Evolutionary conservation across 108 stramenopile genomes (phyloP).

Genomic region (Schizochytrium sp.): DNA sequence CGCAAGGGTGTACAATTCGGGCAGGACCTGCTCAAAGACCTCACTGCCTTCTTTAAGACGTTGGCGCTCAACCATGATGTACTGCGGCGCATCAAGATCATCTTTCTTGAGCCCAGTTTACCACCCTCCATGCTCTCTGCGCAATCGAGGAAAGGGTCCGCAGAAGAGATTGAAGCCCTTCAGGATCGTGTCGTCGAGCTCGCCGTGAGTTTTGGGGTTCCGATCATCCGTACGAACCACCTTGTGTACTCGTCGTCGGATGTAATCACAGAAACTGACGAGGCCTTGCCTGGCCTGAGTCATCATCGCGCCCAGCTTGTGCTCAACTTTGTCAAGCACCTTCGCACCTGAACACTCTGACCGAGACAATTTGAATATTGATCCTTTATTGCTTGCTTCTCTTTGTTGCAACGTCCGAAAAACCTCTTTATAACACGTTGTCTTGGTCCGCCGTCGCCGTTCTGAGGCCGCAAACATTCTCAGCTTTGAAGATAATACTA

Average conservation of each 20-base stretch:
- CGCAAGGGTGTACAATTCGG: not conserved
- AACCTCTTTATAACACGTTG: too few relatives aligned
- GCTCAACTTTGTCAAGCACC: slow-evolving; percentile 3
- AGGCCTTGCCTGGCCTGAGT: not conserved
- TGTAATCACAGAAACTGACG: not conserved
- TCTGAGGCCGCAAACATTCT: too few relatives aligned
- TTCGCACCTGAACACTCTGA: not conserved
- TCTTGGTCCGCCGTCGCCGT: too few relatives aligned
- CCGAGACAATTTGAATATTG: too few relatives aligned
- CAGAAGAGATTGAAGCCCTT: too few relatives aligned
- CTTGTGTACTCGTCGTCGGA: not conserved
- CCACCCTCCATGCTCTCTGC: not conserved
- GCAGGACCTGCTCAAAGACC: not conserved
- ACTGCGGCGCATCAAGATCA: not conserved
- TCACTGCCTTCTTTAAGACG: not conserved
- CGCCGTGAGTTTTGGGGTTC: not conserved
- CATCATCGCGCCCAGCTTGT: not conserved
- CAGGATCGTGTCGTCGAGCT: not conserved
- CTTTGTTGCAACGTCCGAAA: too few relatives aligned
- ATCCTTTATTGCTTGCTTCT: not conserved
- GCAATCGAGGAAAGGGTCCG: too few relatives aligned
- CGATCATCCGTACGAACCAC: not conserved
- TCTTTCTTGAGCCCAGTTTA: not conserved
- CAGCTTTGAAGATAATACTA: too few relatives aligned
- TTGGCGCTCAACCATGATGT: not conserved